Base-by-base conservation (phyloP, 768 basidiomycete genomes). In the Exsudoporus frostii region DNA sequence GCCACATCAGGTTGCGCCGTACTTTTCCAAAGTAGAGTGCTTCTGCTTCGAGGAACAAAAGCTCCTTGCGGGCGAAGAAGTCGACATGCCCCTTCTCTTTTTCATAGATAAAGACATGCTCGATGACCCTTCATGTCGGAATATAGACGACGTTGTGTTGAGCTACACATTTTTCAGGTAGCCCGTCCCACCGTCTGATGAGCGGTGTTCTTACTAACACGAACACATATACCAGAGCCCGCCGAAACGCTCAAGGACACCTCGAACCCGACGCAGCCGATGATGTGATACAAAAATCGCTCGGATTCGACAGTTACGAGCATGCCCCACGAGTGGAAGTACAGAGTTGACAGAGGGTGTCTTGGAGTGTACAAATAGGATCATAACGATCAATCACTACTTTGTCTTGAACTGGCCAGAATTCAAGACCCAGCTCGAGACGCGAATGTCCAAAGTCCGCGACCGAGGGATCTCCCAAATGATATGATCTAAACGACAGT, bases 41-140 rank as follows among this genome's bases (percentile, higher is more conserved):
- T 99, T 99, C 76, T 99, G 97, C 72, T 99, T 99, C 61, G 97
- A 99, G 69, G 97, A 99, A 68, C 97, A 99, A 71, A 90, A 86
- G 62, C 82, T 99, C 10, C 76, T 97, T 24, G 94, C 95, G 0
- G 87, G 88, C 27, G 97, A 99, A 73, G 94, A 98, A 72, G 90
- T 99, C 32, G 97, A 99, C 71, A 92, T 99, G 82, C 97, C 97
- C 3, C 79, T 99, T 19, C 81, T 99, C 51, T 99, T 99, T 76
- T 99, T 99, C 77, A 96, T 99, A 61, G 97, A 99, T 76, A 90
- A 92, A 59, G 97, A 98, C 67, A 86, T 97, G 50, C 76, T 95
- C 34, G 95, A 99, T 40, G 97, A 99, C 60, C 94, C 94, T 1
- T 71, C 85, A 3, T 91, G 95, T 72, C 79, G 85, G 56, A 84